Evolutionary conservation across 345 rosid genomes (phyloP).

Genomic region (Hibiscus tridactylites): DNA sequence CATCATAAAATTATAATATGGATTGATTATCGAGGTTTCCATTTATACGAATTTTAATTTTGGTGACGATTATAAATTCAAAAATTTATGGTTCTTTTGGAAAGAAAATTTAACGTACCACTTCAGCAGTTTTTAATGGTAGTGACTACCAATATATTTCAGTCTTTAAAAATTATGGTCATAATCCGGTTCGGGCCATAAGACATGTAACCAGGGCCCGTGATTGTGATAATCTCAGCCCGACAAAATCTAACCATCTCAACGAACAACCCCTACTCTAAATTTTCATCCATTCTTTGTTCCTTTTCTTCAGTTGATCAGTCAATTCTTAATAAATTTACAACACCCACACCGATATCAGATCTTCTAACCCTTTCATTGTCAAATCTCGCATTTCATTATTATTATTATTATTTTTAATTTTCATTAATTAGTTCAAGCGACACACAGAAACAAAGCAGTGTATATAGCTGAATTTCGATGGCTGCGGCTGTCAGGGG

Average conservation of each 20-base stretch:
- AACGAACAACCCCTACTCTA: background rate
- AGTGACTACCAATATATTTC: too few relatives aligned
- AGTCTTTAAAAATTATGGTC: too few relatives aligned
- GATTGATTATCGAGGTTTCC: too few relatives aligned
- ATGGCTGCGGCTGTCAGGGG: conserved; percentile 86
- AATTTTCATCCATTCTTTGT: background rate
- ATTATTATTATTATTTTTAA: background rate
- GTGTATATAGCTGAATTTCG: conserved; percentile 2
- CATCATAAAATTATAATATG: too few relatives aligned
- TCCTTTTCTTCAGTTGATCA: background rate
- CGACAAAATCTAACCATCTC: conserved; percentile 1
- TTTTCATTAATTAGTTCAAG: background rate
- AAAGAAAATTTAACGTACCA: too few relatives aligned
- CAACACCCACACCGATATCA: background rate
- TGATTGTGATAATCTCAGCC: too few relatives aligned
- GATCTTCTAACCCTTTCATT: background rate
- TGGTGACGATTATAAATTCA: too few relatives aligned
- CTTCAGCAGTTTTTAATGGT: too few relatives aligned
- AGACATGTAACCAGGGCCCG: background rate
- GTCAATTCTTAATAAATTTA: background rate
- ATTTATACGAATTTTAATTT: too few relatives aligned
- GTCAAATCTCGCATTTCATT: background rate
- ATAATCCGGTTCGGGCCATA: too few relatives aligned
- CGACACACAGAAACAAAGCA: background rate
- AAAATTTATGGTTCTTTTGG: too few relatives aligned